phyloP scores from a whole-genome alignment of 1,284 basidiomycete genomes.

The Sphaerobolus stellatus region DNA sequence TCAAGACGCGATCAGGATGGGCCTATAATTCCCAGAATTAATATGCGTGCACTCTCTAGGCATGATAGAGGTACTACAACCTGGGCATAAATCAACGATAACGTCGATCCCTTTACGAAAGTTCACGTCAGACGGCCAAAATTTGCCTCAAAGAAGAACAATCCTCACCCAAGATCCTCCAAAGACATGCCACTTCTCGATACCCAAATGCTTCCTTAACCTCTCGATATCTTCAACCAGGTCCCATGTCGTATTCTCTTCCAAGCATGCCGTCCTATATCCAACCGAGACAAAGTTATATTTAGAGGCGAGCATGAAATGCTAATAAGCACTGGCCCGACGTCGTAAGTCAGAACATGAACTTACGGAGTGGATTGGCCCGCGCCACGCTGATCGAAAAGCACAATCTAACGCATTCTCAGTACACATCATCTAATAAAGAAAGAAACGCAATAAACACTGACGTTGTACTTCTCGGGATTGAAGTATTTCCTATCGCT shows the following conservation, averaged over 20 bases:
- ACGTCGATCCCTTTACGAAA: conserved; percentile 80
- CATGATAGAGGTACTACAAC: conserved; percentile 35
- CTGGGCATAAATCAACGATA: conserved; percentile 88
- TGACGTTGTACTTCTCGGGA: conserved; percentile 77
- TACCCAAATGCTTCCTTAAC: conserved; percentile 67
- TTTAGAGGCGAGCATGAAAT: neutral
- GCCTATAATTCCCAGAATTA: conserved; percentile 40
- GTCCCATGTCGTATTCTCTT: conserved; percentile 94
- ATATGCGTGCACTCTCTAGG: neutral
- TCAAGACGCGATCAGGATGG: conserved; percentile 80
- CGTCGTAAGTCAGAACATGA: neutral
- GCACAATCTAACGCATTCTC: conserved; percentile 52
- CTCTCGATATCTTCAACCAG: conserved; percentile 89
- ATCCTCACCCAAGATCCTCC: conserved; percentile 81
- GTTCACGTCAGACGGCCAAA: neutral
- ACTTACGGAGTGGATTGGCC: conserved; percentile 83
- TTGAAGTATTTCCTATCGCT: conserved; percentile 80
- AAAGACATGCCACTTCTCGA: conserved; percentile 91
- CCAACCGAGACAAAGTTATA: neutral
- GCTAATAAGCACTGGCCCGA: conserved; percentile 1
- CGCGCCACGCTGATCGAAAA: conserved; percentile 83
- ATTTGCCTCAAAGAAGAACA: neutral
- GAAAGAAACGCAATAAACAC: conserved; percentile 24
- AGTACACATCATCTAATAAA: conserved; percentile 8
- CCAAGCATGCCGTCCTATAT: conserved; percentile 65